Base-by-base conservation (phyloP, 805 yeast genomes). In the Saccharomyces mikatae region DNA sequence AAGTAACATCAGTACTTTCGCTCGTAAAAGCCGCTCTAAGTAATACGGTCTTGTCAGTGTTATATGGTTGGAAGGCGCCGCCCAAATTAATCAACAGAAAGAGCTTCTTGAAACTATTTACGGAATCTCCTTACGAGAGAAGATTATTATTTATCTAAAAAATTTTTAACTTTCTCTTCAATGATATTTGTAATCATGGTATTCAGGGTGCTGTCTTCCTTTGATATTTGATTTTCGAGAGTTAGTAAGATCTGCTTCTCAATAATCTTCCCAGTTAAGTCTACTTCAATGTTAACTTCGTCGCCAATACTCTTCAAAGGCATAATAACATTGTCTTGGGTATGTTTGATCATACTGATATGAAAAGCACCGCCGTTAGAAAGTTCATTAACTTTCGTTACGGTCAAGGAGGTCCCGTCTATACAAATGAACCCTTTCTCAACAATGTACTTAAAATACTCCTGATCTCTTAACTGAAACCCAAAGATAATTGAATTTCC, bases 371-470 rank as follows among this genome's bases (percentile, higher is more conserved):
- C 71, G 4, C 64, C 66, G 1, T 46, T 41, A 8, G 44, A 36
- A 36, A 36, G 44, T 61, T 83, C 82, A 66, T 90, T 84, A 3
- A 91, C 97, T 27, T 75, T 76, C 0, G 92, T 89, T 10, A 94
- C 84, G 0, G 99, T 94, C 59, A 94, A 76, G 24, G 96, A 88
- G 1, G 96, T 86, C 36, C 99, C 99, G 67, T 94, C 99, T 17
- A 94, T 73, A 27, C 94, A 82, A 55, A 94, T 86, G 65, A 92
- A 94, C 3, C 99, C 99, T 72, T 94, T 94, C 66, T 89, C 96
- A 10, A 94, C 98, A 56, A 94, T 85, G 68, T 85, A 94, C 58
- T 80, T 80, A 46, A 74, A 66, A 54, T 81, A 77, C 50, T 80
- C 77, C 21, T 67, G 62, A 57, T 89, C 94, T 55, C 86, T 75